phyloP scores from a whole-genome alignment of 257 asterid species.

The Lycium barbarum region DNA sequence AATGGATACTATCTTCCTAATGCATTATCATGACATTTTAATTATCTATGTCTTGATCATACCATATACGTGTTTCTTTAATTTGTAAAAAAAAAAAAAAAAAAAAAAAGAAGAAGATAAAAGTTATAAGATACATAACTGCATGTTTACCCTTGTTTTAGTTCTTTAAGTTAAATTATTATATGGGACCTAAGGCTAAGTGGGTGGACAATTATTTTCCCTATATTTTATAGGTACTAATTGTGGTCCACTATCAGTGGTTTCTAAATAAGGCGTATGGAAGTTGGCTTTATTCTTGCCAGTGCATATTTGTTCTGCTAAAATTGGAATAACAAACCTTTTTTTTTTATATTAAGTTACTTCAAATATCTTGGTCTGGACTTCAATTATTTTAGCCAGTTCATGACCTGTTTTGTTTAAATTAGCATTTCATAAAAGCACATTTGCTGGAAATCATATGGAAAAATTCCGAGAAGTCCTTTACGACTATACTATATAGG shows the following conservation, averaged over 20 bases:
- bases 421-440: neutral
- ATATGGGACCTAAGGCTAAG: conserved; percentile 16
- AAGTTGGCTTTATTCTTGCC: conserved; percentile 13
- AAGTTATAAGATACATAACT: neutral
- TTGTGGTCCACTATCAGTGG: neutral
- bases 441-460: neutral
- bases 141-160: neutral
- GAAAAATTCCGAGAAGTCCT: neutral
- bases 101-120: neutral
- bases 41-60: too few relatives aligned
- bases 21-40: neutral
- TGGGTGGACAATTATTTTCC: neutral
- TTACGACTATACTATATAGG: neutral
- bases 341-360: neutral
- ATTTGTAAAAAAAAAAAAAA: neutral
- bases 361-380: neutral
- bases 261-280: neutral
- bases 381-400: neutral
- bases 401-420: neutral
- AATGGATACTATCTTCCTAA: neutral
- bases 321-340: neutral
- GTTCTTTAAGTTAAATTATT: neutral
- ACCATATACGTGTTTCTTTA: neutral
- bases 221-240: neutral
- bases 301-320: neutral